These are phyloP conservation scores for Pulveroboletus sp. DNA, from an alignment of 768 basidiomycete species.

Conservation along the genomic window DNA sequence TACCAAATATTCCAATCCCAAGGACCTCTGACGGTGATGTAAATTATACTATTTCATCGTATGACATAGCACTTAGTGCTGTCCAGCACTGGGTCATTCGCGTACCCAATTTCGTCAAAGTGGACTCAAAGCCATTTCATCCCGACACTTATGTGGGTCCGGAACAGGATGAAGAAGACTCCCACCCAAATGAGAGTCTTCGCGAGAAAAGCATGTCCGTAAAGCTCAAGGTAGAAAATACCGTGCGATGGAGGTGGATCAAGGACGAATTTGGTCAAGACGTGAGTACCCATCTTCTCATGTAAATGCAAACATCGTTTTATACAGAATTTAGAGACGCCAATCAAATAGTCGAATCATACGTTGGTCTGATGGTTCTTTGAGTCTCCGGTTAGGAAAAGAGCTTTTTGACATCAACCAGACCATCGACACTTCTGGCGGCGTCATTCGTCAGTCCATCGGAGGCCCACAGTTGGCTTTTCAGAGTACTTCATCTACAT, in stretches of 20 bases:
- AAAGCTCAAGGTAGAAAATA: conserved; percentile 90
- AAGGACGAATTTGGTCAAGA: conserved; percentile 72
- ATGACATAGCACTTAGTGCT: conserved; percentile 7
- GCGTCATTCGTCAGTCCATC: conserved; percentile 56
- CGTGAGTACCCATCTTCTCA: conserved; percentile 45
- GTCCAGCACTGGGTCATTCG: conserved; percentile 81
- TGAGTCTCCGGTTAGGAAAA: conserved; percentile 88
- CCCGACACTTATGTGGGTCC: conserved; percentile 81
- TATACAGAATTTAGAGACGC: conserved; percentile 48
- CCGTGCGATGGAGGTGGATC: conserved; percentile 93
- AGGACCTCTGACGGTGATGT: conserved; percentile 81
- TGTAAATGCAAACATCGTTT: neutral
- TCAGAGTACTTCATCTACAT: conserved; percentile 39
- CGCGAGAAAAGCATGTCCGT: conserved; percentile 82
- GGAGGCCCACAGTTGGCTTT: conserved; percentile 42
- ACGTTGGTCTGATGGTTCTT: conserved; percentile 92
- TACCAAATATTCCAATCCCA: conserved; percentile 87
- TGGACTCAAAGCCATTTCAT: conserved; percentile 89
- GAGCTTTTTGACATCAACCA: conserved; percentile 91
- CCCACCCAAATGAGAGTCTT: conserved; percentile 53
- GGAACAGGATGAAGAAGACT: conserved; percentile 71
- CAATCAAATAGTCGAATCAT: conserved; percentile 91
- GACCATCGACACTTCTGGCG: conserved; percentile 74
- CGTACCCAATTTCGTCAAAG: conserved; percentile 90
- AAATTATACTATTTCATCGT: conserved; percentile 26